Evolutionary conservation across 371 early-diverging fungal genomes (phyloP), one percentile per base, ranked within the genome.

Genomic region (Thermomucor indicae-seudaticae): DNA sequence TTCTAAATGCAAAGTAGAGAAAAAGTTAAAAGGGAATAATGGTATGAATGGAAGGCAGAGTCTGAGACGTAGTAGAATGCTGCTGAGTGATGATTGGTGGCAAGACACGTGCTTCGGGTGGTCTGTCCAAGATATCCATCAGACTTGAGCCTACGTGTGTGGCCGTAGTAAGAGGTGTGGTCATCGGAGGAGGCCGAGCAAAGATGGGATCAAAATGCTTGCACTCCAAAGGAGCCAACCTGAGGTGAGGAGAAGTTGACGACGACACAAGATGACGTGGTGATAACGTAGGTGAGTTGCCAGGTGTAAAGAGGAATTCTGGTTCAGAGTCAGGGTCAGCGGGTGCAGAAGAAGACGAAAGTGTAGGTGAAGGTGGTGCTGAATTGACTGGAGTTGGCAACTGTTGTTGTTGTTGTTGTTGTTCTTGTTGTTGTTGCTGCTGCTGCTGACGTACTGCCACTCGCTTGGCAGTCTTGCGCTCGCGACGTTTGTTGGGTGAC

Each of bases 301-400:
- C 63, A 19, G 77, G 77, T 38, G 77, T 76, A 37, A 59, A 58
- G n/a, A 70, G 45, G 35, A 52, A 65, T 12, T 75, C 74, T 14
- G 49, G 28, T 10, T 71, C 73, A 6, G 72, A 64, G 50, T 71
- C 75, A 5, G 73, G 70, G 47, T 57, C 49, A 42, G 54, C 55
- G 43, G 52, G 62, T 17, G 62, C 59, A 37, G 55, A 67, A 28
- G 49, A 44, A 6, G 57, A 34, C 20, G 76, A 75, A 17, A 72
- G 50, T 11, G 74, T 66, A 14, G 79, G 79, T 35, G 76, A 61
- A 43, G 79, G 74, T 37, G 79, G 81, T 45, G 72, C 44, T 16
- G 58, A 57, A 12, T 43, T 25, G 6, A 39, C 50, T 66, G 49
- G 39, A 28, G 49, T 38, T 41, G 35, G 14, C 39, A 47, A 39